phyloP scores from a whole-genome alignment of 2,329 filamentous ascomycete species.

The Coniella vitis region DNA sequence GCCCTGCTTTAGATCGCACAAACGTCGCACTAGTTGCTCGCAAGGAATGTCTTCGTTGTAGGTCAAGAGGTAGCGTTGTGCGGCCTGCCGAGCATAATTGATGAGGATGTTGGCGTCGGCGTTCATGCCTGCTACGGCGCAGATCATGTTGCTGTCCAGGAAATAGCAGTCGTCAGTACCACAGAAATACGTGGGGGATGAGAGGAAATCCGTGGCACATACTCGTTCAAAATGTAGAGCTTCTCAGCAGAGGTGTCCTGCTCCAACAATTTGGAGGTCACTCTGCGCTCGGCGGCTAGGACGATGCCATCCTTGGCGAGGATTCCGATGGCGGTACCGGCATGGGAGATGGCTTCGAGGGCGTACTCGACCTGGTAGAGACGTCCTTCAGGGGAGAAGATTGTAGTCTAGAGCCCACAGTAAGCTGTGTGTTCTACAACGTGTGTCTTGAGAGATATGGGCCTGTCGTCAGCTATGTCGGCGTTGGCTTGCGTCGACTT shows the following conservation, averaged over 20 bases:
- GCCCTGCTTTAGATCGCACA: constrained; percentile 98
- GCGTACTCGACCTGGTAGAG: constrained; percentile 99
- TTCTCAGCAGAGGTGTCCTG: constrained; percentile 99
- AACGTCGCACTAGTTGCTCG: constrained; percentile 91
- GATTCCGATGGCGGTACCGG: constrained; percentile 93
- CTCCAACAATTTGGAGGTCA: constrained; percentile 97
- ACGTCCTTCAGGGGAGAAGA: constrained; percentile 98
- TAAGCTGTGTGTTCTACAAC: constrained; percentile 9
- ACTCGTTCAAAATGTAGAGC: constrained; percentile 99
- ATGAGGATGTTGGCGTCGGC: constrained; percentile 99
- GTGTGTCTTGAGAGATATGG: background rate
- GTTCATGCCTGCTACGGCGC: constrained; percentile 97
- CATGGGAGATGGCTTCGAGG: constrained; percentile 96
- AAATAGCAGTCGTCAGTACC: constrained; percentile 13
- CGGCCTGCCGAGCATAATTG: constrained; percentile 96
- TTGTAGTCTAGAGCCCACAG: constrained; percentile 67
- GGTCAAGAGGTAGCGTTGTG: constrained; percentile 94
- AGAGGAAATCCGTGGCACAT: constrained; percentile 27
- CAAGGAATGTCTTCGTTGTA: constrained; percentile 99
- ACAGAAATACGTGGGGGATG: background rate
- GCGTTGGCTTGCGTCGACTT: constrained; percentile 33
- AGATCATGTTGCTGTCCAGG: constrained; percentile 89
- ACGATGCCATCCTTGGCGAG: constrained; percentile 98
- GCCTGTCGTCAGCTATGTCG: background rate
- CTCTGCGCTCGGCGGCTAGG: constrained; percentile 94